phyloP scores from a whole-genome alignment of 139 green algal genomes.

The Chlorella ohadii region DNA sequence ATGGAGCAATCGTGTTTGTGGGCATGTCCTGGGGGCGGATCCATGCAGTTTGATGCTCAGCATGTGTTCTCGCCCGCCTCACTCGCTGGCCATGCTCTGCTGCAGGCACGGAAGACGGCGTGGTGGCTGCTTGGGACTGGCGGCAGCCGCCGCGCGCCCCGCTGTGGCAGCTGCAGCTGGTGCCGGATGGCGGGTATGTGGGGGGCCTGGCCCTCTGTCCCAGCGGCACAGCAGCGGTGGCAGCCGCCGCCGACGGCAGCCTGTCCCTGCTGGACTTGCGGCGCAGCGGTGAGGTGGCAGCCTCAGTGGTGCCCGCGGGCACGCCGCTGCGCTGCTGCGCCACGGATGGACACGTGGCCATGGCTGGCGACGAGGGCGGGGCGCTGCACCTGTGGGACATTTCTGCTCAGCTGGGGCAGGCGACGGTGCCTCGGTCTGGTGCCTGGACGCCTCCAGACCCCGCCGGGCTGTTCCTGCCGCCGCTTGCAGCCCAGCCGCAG shows the following conservation, averaged over 20 bases:
- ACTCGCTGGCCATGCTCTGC: no score
- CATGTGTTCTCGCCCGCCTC: no score
- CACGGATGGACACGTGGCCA: constrained; percentile 53
- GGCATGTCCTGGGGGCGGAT: no score
- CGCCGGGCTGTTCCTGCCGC: constrained; percentile 46
- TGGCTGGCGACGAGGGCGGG: constrained; percentile 68
- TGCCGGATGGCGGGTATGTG: constrained; percentile 64
- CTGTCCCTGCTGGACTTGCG: constrained; percentile 63
- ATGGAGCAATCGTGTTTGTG: no score
- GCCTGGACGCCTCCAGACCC: constrained; percentile 42
- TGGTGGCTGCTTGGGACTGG: constrained; percentile 68
- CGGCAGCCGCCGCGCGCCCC: constrained; percentile 34
- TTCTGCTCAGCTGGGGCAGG: constrained; percentile 13
- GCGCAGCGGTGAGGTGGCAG: constrained; percentile 11
- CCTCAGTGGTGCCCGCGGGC: constrained; percentile 35
- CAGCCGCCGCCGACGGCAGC: constrained; percentile 57
- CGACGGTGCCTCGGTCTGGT: not conserved
- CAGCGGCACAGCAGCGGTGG: constrained; percentile 41
- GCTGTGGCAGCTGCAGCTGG: constrained; percentile 33
- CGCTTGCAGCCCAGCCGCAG: constrained; percentile 26
- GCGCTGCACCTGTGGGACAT: constrained; percentile 67
- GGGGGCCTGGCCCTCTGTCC: constrained; percentile 60
- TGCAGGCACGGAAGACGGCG: constrained; percentile 76
- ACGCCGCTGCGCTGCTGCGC: constrained; percentile 66
- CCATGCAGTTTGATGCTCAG: no score